A percentile compares a stretch with the other conserved stretches of the same genome.
Conservation (phyloP, 75 land plant genomes). For the Pinus tabuliformis region DNA sequence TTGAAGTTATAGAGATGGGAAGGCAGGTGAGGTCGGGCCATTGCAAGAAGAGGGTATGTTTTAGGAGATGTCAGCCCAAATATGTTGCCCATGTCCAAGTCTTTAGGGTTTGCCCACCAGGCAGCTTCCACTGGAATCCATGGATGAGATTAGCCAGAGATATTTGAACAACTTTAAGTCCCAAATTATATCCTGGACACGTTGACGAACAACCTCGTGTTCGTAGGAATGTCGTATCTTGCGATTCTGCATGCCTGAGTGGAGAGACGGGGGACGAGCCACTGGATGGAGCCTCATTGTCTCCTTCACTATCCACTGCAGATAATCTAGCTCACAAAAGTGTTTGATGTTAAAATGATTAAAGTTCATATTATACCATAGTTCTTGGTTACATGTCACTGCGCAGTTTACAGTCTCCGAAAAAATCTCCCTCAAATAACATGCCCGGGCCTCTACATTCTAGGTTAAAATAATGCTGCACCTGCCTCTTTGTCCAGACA, state of each 20-base stretch:
- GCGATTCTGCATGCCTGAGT: slow-evolving; percentile 8
- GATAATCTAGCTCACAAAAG: slow-evolving; percentile 26
- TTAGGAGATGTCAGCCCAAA: slow-evolving; percentile 49
- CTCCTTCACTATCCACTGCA: slow-evolving; percentile 47
- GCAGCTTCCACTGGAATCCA: slow-evolving; percentile 55
- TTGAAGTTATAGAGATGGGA: slow-evolving; percentile 20
- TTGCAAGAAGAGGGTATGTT: slow-evolving; percentile 31
- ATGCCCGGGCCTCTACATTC: too few relatives aligned
- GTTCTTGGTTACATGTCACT: slow-evolving; percentile 30
- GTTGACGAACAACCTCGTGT: slow-evolving; percentile 17
- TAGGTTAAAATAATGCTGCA: too few relatives aligned
- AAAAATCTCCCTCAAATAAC: too few relatives aligned
- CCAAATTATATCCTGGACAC: slow-evolving; percentile 38
- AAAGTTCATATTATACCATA: slow-evolving; percentile 49
- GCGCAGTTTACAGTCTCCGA: too few relatives aligned
- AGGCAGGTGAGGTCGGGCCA: slow-evolving; percentile 38
- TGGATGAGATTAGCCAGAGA: slow-evolving; percentile 60
- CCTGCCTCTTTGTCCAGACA: too few relatives aligned
- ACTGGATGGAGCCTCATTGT: slow-evolving; percentile 69
- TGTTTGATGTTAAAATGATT: too few relatives aligned
- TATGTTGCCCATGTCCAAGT: slow-evolving; percentile 56
- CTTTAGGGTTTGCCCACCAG: slow-evolving; percentile 25
- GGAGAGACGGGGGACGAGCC: slow-evolving; percentile 46
- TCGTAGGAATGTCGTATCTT: slow-evolving; percentile 14
- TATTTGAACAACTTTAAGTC: slow-evolving; percentile 37